These are phyloP conservation scores for Acanthamoeba culbertsoni DNA, from an alignment of 208 protist genomes.

Conservation along the genomic window DNA sequence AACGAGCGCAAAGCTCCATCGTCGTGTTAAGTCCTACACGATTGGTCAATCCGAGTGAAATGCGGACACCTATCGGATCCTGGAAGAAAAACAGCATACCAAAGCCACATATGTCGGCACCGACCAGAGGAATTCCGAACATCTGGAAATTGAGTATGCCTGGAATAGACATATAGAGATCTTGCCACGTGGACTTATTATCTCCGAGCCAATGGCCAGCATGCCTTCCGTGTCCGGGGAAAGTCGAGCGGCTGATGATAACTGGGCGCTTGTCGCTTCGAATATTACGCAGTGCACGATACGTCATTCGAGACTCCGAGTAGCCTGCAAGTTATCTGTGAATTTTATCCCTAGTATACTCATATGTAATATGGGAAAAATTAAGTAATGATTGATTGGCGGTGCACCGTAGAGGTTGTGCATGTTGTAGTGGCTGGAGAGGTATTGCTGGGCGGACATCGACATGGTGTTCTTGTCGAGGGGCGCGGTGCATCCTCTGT, in stretches of 20 bases:
- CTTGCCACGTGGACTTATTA: conserved; percentile 75
- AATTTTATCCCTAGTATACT: background rate
- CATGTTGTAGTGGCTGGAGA: conserved; percentile 79
- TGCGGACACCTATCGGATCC: background rate
- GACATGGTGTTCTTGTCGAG: conserved; percentile 63
- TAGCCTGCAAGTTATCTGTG: background rate
- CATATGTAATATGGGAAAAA: background rate
- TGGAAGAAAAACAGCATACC: background rate
- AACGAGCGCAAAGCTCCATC: conserved; percentile 86
- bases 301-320: conserved; percentile 15
- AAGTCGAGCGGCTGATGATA: conserved; percentile 75
- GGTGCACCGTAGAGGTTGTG: conserved; percentile 83
- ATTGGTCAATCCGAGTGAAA: background rate
- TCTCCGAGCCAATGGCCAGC: conserved; percentile 89
- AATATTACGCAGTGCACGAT: background rate
- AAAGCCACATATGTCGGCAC: conserved; percentile 91
- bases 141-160: conserved; percentile 87
- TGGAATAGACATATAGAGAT: conserved; percentile 83
- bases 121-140: conserved; percentile 88
- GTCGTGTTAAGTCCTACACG: conserved; percentile 76
- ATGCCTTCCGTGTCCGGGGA: conserved; percentile 60
- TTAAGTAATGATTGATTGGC: background rate
- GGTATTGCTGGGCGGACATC: conserved; percentile 70
- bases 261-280: conserved; percentile 52
- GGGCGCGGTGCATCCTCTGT: conserved; percentile 13